Conservation (phyloP, 805 yeast species). For the Saccharomyces eubayanus region DNA sequence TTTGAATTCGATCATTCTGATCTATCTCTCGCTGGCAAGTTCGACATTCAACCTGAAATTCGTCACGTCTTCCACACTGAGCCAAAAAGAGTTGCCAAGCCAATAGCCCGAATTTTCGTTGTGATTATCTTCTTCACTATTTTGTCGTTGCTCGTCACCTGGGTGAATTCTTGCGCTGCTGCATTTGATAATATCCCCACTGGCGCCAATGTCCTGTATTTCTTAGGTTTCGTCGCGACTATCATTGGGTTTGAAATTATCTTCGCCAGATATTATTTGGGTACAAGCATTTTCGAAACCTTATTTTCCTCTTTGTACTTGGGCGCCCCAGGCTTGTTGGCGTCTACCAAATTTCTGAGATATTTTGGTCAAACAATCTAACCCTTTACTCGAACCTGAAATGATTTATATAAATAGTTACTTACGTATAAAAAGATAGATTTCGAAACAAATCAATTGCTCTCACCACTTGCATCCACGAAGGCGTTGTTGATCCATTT, state of each 20-base stretch:
- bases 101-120: slow-evolving; percentile 46
- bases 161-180: slow-evolving; percentile 32
- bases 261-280: slow-evolving; percentile 26
- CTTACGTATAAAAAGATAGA: not conserved
- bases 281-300: slow-evolving; percentile 28
- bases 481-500: slow-evolving; percentile 49
- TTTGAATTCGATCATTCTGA: slow-evolving; percentile 1
- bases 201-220: slow-evolving; percentile 17
- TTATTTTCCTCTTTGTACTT: slow-evolving; percentile 30
- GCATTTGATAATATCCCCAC: slow-evolving; percentile 22
- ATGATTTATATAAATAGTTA: not conserved
- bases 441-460: not conserved
- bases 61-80: slow-evolving; percentile 49
- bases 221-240: slow-evolving; percentile 20
- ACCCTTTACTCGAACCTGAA: not conserved
- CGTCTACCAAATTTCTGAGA: slow-evolving; percentile 62
- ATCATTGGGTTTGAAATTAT: slow-evolving; percentile 26
- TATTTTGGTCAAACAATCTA: slow-evolving; percentile 24
- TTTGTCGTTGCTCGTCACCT: slow-evolving; percentile 36
- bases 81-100: slow-evolving; percentile 44
- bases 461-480: slow-evolving; percentile 27
- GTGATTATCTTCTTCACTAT: slow-evolving; percentile 37
- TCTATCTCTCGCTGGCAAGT: slow-evolving; percentile 3
- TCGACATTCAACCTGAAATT: slow-evolving; percentile 51
- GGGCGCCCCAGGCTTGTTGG: slow-evolving; percentile 45